Base-by-base conservation (phyloP, 768 basidiomycete species). In the Suillus subluteus region DNA sequence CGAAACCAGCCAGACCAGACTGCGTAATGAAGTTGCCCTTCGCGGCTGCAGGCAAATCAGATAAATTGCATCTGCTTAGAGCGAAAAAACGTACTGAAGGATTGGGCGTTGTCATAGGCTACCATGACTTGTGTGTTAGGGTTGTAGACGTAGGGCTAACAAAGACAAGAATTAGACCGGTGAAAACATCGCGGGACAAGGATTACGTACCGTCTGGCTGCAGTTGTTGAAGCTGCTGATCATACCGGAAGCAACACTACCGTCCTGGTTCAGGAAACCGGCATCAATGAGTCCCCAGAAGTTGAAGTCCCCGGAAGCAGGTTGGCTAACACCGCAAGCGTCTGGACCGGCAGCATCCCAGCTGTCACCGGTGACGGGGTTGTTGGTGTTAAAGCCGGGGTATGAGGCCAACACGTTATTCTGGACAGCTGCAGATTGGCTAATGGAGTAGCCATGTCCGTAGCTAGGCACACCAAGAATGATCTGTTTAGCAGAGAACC, bases 381-480 rank as follows among this genome's bases (percentile, higher is more conserved):
- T 72, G 56, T 71, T 72, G 2, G 78, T 72, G 72, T 86, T 76
- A 68, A 88, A 93, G 1, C 78, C 56, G 3, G 89, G 87, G 76
- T 83, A 91, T 21, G 81, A 43, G n/a, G 78, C 77, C 38, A 90
- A 74, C 11, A 70, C 68, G 12, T 73, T 79, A 11, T 58, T 64
- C 18, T 70, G 62, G 63, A 73, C 66, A 35, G 74, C 72, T 4
- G 72, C 67, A 35, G 74, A 73, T n/a, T 69, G 69, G 23, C 69
- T 26, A 5, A 77, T 76, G 0, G 50, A 78, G 82, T 82, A 96
- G 26, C 92, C 88, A 78, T 94, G 94, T 0, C 93, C 94, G 77
- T 94, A 97, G 21, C 90, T 80, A 15, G 95, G 87, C 0, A 97
- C 88, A 63, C 95, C 96, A 8, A 98, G 86, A 37, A 95, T 87